Evolutionary conservation across 176 grass and related monocot species (phyloP).

Genomic region (Alopecurus myosuroides): DNA sequence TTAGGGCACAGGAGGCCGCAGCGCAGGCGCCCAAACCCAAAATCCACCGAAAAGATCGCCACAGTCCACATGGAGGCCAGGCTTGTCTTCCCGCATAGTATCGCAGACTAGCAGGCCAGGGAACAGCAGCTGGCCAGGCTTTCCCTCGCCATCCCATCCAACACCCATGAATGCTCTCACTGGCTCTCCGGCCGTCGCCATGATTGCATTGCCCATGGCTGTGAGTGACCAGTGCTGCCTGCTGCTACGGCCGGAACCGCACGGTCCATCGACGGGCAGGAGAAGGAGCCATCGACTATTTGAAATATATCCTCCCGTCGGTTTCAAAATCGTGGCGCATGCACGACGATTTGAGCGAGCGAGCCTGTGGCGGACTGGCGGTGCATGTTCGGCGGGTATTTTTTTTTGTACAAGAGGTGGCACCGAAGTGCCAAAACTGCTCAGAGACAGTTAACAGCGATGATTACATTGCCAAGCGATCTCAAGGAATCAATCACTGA

Average conservation of each 20-base stretch:
- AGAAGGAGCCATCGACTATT: background rate
- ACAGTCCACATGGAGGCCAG: slow-evolving; percentile 31
- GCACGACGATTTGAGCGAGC: background rate
- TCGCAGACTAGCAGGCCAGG: background rate
- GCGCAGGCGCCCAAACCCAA: background rate
- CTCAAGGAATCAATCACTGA: too few relatives aligned
- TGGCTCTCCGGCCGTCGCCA: background rate
- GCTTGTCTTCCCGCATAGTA: slow-evolving; percentile 37
- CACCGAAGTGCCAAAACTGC: too few relatives aligned
- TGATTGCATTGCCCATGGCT: slow-evolving; percentile 25
- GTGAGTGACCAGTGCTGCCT: background rate
- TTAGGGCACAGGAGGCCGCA: background rate
- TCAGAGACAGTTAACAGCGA: too few relatives aligned
- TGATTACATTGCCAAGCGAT: too few relatives aligned
- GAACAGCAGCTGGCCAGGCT: slow-evolving; percentile 8
- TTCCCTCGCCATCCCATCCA: background rate
- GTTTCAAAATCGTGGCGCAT: background rate
- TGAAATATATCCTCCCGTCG: background rate
- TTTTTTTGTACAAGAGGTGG: too few relatives aligned
- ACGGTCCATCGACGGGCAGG: background rate
- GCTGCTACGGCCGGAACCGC: background rate
- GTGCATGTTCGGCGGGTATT: too few relatives aligned
- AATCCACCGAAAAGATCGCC: slow-evolving; percentile 35
- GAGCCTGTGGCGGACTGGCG: background rate
- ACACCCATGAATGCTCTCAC: slow-evolving; percentile 13